Evolutionary conservation across 192 early-diverging fungal genomes (phyloP), one percentile per base, ranked within the genome.

Genomic region (Coemansia sp.): DNA sequence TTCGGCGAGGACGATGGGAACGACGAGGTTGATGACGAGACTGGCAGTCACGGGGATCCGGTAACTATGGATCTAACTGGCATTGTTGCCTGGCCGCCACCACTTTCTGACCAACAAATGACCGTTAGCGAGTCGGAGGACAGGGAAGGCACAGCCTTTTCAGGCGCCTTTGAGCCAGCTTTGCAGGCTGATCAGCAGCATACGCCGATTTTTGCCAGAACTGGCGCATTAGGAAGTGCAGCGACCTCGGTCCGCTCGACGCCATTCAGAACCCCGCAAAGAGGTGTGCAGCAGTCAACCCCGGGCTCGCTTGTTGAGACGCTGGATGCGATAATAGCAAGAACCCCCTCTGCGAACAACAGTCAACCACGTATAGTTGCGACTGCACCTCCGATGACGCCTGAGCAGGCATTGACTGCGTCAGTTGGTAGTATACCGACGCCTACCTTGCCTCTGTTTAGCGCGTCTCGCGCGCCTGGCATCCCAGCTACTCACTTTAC

Each of bases 31-130:
- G n/a, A 53, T 18, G 60, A 58, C 3, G 62, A 18, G 9, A 52
- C 1, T 11, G 53, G 71, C 60, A 53, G 60, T 29, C 47, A 79
- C 60, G 77, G 74, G 16, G 77, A 74, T 47, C 72, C 77, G 3
- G 44, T 79, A 5, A 79, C 77, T 1, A 79, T 79, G 81, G 81
- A 83, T 41, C 76, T 83, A 2, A 83, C 81, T 5, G 81, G 81
- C 13, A 58, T 83, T 33, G 68, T 83, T 22, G 22, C 69, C 20
- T 57, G 71, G 20, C 64, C 60, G 16, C 41, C 57, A 6, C 53
- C 22, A 16, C 29, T 39, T n/a, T 52, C 67, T 7, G 57, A 2
- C 13, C 57, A 58, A 15, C 57, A 58, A 58, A 18, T 18, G 12
- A 24, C 16, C 8, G 31, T 7, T 18, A n/a, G 27, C 31, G 57